Evolutionary conservation across 2,329 filamentous ascomycete genomes (phyloP).

Genomic region (Bipolaris cookei): DNA sequence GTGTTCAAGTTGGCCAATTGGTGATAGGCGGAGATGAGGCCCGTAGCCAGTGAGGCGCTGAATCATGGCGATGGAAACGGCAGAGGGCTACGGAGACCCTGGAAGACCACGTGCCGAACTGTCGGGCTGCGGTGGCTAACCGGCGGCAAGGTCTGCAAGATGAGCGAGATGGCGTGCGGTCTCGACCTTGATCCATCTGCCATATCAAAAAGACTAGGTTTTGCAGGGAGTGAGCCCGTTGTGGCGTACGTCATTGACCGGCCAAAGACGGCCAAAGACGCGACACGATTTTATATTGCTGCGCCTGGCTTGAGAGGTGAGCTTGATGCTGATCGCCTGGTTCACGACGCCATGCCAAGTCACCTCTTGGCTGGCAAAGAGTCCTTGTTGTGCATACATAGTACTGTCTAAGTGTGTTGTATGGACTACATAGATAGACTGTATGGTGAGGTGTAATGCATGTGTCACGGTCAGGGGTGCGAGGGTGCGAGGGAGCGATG

Average conservation of each 20-base stretch:
- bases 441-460: neutral
- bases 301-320: neutral
- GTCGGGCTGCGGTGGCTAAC: constrained; percentile 5
- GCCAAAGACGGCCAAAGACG: constrained; percentile 2
- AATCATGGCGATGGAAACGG: neutral
- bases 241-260: constrained; percentile 7
- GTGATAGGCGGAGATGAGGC: neutral
- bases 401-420: neutral
- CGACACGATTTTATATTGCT: no score
- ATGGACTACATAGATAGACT: neutral
- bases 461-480: no score
- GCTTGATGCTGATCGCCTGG: neutral
- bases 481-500: neutral
- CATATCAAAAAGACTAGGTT: neutral
- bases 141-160: constrained; percentile 1
- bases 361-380: neutral
- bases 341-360: neutral
- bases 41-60: neutral
- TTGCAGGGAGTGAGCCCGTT: neutral
- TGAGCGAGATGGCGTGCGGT: constrained; percentile 2
- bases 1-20: constrained; percentile 1
- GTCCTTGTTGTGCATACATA: neutral
- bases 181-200: constrained; percentile 9
- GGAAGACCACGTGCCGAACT: constrained; percentile 6
- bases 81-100: constrained; percentile 2